These are phyloP conservation scores for Dunaliella primolecta DNA, from an alignment of 139 green algal species.

Conservation along the genomic window DNA sequence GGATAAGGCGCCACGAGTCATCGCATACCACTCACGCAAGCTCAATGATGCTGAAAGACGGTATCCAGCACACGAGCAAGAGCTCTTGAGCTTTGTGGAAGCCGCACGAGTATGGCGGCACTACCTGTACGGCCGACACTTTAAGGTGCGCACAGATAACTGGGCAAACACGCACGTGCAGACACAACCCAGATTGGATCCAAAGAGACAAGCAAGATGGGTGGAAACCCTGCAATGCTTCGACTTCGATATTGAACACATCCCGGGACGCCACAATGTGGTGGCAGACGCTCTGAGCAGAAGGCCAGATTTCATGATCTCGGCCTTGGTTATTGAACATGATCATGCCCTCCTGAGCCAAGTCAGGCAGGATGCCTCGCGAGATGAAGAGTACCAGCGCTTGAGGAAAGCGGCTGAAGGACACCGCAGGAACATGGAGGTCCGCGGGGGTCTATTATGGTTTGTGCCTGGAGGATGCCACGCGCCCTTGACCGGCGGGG, in stretches of 20 bases:
- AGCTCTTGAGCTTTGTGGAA: conserved; percentile 28
- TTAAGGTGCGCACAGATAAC: conserved; percentile 25
- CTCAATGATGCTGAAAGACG: conserved; percentile 25
- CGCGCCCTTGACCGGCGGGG: too few species aligned
- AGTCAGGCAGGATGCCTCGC: not conserved
- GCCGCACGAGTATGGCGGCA: conserved; percentile 18
- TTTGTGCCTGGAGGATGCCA: too few species aligned
- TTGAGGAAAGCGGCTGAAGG: not conserved
- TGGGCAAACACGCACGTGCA: conserved; percentile 11
- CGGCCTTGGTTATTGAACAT: not conserved
- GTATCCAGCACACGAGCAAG: conserved; percentile 26
- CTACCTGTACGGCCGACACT: not conserved
- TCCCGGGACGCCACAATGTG: conserved; percentile 24
- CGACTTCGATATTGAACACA: conserved; percentile 26
- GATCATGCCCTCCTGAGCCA: not conserved
- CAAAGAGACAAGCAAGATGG: conserved; percentile 7
- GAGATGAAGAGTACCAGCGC: not conserved
- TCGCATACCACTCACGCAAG: conserved; percentile 33
- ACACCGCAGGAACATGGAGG: not conserved
- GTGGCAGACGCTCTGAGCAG: conserved; percentile 32
- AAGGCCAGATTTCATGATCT: not conserved
- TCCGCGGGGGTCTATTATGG: not conserved
- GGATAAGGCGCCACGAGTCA: conserved; percentile 8
- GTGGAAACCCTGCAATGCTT: conserved; percentile 8
- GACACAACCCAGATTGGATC: conserved; percentile 15